These are phyloP conservation scores for Picea glauca DNA, from an alignment of 75 land plant genomes.

Conservation along the genomic window DNA sequence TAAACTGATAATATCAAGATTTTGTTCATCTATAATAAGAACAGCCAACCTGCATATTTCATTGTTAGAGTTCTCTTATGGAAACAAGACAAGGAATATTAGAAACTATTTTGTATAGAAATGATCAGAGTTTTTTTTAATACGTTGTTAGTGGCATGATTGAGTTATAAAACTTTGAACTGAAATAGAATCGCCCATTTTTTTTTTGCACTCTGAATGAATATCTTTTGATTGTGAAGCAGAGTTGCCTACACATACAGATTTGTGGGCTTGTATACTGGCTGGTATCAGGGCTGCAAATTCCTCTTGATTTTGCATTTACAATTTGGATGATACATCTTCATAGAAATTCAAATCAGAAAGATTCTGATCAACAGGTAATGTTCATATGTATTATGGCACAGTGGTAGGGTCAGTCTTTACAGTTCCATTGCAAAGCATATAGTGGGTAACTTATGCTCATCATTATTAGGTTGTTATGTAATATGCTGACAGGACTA, in stretches of 20 bases:
- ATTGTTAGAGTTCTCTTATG: background rate
- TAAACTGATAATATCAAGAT: conserved; percentile 1
- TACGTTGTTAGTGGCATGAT: background rate
- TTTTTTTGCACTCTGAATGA: background rate
- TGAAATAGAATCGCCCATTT: too few relatives aligned
- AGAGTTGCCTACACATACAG: conserved; percentile 42
- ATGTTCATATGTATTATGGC: background rate
- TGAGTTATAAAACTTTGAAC: background rate
- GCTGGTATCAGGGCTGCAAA: conserved; percentile 50
- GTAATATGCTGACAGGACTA: background rate
- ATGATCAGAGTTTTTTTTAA: background rate
- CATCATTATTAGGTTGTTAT: conserved; percentile 4
- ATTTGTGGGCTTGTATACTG: conserved; percentile 74
- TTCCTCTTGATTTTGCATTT: conserved; percentile 58
- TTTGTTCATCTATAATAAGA: background rate
- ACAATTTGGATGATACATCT: conserved; percentile 37
- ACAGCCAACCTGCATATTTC: background rate
- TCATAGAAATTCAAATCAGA: background rate
- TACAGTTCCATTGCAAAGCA: background rate
- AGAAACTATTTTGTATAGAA: background rate
- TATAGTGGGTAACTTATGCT: background rate
- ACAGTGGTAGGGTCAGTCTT: background rate
- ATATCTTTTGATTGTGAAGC: conserved; percentile 11
- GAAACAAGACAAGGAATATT: background rate
- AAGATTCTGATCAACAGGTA: conserved; percentile 3